These are phyloP conservation scores for Epichloe typhina DNA, from an alignment of 2,329 filamentous ascomycete species.

Conservation along the genomic window DNA sequence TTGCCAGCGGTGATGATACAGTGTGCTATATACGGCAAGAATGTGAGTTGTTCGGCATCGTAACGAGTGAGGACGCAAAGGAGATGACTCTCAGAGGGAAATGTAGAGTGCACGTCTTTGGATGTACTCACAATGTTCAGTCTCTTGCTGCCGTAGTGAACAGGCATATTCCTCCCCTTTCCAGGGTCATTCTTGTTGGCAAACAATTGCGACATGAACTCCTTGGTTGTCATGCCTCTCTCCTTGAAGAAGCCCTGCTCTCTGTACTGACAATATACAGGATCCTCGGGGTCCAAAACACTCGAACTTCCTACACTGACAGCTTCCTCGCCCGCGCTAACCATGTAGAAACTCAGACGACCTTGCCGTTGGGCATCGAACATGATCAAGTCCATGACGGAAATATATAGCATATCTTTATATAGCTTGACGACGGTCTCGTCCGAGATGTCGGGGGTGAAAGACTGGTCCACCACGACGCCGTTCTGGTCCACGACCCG, in stretches of 20 bases:
- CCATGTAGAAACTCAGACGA: slow-evolving; percentile 95
- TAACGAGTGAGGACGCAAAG: background rate
- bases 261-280: slow-evolving; percentile 88
- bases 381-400: slow-evolving; percentile 95
- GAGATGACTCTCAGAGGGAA: too few species aligned
- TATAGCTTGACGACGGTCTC: slow-evolving; percentile 46
- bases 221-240: slow-evolving; percentile 69
- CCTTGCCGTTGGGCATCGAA: slow-evolving; percentile 94
- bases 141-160: slow-evolving; percentile 80
- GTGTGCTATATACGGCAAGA: slow-evolving; percentile 47
- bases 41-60: background rate
- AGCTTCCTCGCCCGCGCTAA: slow-evolving; percentile 86
- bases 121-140: slow-evolving; percentile 59
- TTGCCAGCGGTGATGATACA: slow-evolving; percentile 70
- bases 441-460: slow-evolving; percentile 56
- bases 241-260: slow-evolving; percentile 87
- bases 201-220: slow-evolving; percentile 95
- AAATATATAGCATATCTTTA: slow-evolving; percentile 51
- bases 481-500: slow-evolving; percentile 86
- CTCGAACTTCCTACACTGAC: slow-evolving; percentile 82
- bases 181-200: slow-evolving; percentile 72
- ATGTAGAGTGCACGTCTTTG: background rate
- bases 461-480: slow-evolving; percentile 60
- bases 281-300: slow-evolving; percentile 69
- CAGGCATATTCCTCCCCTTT: slow-evolving; percentile 86